A percentile compares a stretch with the other conserved stretches of the same genome.
Evolutionary conservation across 2,329 filamentous ascomycete species (phyloP).

Genomic region (Pseudocercospora eumusae): DNA sequence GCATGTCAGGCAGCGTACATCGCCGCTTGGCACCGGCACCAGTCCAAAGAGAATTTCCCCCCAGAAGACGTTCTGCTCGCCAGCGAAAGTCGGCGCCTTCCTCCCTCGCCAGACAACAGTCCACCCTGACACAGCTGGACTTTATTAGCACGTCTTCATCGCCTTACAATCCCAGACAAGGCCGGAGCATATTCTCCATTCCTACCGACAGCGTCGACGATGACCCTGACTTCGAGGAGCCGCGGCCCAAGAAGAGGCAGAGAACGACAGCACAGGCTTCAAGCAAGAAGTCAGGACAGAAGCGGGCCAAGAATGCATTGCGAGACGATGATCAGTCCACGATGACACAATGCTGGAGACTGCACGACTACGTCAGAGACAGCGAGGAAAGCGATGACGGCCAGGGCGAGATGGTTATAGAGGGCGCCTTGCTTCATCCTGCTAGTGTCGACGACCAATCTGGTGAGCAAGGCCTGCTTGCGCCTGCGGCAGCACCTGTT

Average conservation of each 20-base stretch:
- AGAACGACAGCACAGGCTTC: constrained; percentile 1
- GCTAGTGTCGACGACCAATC: neutral
- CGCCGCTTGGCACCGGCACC: constrained; percentile 18
- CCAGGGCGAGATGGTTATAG: neutral
- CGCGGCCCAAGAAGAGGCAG: constrained; percentile 17
- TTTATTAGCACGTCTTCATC: constrained; percentile 19
- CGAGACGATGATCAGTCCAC: constrained; percentile 16
- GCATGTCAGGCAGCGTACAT: constrained; percentile 21
- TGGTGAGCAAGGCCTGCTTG: neutral
- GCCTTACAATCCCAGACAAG: neutral
- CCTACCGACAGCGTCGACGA: constrained; percentile 14
- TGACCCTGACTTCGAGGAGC: constrained; percentile 15
- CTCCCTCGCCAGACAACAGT: constrained; percentile 19
- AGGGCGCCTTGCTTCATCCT: neutral
- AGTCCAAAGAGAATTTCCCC: constrained; percentile 20
- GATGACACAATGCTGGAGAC: constrained; percentile 22
- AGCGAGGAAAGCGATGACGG: constrained; percentile 2
- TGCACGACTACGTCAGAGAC: neutral
- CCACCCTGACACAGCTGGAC: constrained; percentile 30
- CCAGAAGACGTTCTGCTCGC: constrained; percentile 12
- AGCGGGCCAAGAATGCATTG: neutral
- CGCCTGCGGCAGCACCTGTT: neutral
- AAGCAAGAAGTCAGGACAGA: neutral
- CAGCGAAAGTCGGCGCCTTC: constrained; percentile 15
- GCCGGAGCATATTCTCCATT: constrained; percentile 5